Percentiles rank a stretch among this genome's conserved stretches.
Evolutionary conservation across 129 eudicot genomes (phyloP).

Genomic region (Centaurea solstitialis): DNA sequence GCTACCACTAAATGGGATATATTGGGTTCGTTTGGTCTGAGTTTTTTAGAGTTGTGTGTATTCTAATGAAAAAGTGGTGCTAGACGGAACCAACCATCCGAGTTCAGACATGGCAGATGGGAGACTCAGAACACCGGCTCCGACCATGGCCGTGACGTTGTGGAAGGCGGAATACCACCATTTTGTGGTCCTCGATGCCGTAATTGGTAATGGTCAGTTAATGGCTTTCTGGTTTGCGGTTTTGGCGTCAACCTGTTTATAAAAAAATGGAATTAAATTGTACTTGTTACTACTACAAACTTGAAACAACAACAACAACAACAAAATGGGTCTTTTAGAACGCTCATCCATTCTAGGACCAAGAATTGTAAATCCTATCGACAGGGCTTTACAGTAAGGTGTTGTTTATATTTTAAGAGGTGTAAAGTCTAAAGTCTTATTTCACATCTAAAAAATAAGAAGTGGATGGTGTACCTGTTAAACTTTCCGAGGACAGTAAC

Average conservation of each 20-base stretch:
- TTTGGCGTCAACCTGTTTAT: constrained; percentile 37
- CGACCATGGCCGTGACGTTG: constrained; percentile 67
- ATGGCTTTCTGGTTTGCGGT: constrained; percentile 44
- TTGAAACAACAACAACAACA: too few species aligned
- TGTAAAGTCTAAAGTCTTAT: too few species aligned
- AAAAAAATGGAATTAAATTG: neutral
- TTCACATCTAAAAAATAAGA: too few species aligned
- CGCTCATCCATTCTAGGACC: too few species aligned
- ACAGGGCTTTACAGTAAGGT: too few species aligned
- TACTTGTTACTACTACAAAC: too few species aligned
- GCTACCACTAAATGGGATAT: too few species aligned
- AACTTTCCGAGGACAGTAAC: too few species aligned
- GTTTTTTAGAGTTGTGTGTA: neutral
- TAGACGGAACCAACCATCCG: constrained; percentile 46
- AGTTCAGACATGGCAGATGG: constrained; percentile 68
- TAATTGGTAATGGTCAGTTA: constrained; percentile 52
- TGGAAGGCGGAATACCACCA: constrained; percentile 69
- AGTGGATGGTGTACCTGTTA: too few species aligned
- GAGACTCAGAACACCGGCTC: constrained; percentile 64
- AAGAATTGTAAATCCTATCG: too few species aligned
- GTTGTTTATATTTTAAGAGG: too few species aligned
- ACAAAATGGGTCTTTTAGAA: too few species aligned
- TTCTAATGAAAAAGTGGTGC: neutral
- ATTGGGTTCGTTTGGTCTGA: neutral
- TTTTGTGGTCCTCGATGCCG: constrained; percentile 46